Evolutionary conservation across 2,329 filamentous ascomycete species (phyloP).

Genomic region (Bretziella fagacearum): DNA sequence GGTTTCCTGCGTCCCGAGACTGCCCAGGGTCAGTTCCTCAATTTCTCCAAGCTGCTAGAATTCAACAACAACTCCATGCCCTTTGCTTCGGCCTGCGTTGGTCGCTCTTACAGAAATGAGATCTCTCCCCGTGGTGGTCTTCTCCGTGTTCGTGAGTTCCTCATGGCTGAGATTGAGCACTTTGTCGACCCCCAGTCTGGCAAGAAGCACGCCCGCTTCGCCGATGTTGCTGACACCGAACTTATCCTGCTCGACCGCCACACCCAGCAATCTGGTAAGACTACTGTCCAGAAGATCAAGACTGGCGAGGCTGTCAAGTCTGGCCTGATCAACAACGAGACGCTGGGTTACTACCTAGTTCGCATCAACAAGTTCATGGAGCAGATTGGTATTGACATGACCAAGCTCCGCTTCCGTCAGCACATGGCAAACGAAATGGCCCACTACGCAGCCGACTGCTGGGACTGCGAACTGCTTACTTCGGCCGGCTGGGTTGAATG

Average conservation of each 20-base stretch:
- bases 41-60: constrained; percentile 89
- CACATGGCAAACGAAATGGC: constrained; percentile 71
- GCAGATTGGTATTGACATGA: constrained; percentile 71
- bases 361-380: constrained; percentile 82
- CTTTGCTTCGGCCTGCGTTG: constrained; percentile 91
- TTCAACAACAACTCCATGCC: constrained; percentile 94
- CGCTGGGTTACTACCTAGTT: constrained; percentile 90
- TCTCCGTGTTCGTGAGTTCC: constrained; percentile 84
- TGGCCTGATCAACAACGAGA: constrained; percentile 87
- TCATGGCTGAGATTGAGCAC: constrained; percentile 99
- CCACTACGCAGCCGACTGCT: constrained; percentile 93
- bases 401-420: constrained; percentile 88
- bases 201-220: constrained; percentile 85
- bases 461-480: constrained; percentile 87
- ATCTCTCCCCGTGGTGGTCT: constrained; percentile 88
- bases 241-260: constrained; percentile 70
- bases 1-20: constrained; percentile 88
- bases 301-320: constrained; percentile 75
- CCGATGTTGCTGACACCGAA: constrained; percentile 68
- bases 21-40: constrained; percentile 93
- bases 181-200: constrained; percentile 88
- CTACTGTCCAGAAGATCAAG: constrained; percentile 50
- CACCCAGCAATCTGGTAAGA: constrained; percentile 76
- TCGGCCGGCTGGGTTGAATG: constrained; percentile 97
- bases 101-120: constrained; percentile 96